Base-by-base conservation (phyloP, 192 early-diverging fungal genomes). In the Linnemannia exigua region DNA sequence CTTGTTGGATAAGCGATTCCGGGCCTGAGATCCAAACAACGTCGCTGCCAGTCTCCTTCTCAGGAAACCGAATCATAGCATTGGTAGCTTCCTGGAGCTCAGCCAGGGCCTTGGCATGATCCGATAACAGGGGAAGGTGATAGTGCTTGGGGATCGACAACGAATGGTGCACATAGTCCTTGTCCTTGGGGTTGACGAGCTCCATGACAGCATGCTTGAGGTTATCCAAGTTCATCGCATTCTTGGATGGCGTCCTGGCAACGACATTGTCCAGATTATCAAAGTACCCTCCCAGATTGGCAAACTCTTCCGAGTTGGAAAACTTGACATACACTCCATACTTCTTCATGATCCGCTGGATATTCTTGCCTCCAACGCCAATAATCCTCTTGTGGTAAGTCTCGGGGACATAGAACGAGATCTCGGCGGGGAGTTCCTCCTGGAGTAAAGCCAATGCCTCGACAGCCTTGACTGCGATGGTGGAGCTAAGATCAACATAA, bases 291-390 rank as follows among this genome's bases (percentile, higher is more conserved):
- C 95, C 95, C 7, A 95, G 71, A 14, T 87, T 85, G 6, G 91
- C 90, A 80, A 91, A 95, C 73, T 96, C 95, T 61, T 96, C 95
- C 0, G 92, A 91, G 58, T 94, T 94, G 11, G 92, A 93, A 68
- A 96, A 96, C 87, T 96, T 96, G 50, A 96, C 95, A 75, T 95
- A 96, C 0, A 95, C 95, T 31, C 95, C 95, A 79, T 88, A 95
- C 67, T 94, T 93, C 72, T 95, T 96, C 95, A 96, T 96, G 81
- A 96, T 95, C 33, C 94, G 89, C 80, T 96, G 95, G 72, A 96
- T 96, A 76, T 95, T 96, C 67, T 95, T 95, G 69, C 95, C 95
- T 3, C 94, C 94, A 15, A 95, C 94, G 14, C 95, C 95, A 58
- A 96, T 96, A 70, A 96, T 96, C 16, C 95, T 89, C 75, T 95